phyloP scores from a whole-genome alignment of 495 filamentous ascomycete species.

The Penicillium cinerascens region DNA sequence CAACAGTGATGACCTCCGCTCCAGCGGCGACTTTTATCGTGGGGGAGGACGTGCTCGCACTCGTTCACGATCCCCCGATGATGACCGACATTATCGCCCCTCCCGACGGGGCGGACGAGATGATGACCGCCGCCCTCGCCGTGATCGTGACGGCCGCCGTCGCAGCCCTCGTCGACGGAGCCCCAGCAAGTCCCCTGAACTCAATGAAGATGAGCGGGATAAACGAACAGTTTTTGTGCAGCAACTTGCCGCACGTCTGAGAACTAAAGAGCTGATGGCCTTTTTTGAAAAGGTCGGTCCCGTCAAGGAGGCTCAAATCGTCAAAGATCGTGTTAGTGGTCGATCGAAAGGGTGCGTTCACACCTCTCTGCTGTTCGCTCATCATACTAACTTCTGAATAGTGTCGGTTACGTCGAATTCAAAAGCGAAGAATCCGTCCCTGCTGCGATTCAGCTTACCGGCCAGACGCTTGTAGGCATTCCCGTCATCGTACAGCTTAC shows the following conservation, averaged over 20 bases:
- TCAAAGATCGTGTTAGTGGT: constrained; percentile 96
- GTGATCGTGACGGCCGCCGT: constrained; percentile 56
- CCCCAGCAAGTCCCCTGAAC: constrained; percentile 55
- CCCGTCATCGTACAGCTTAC: constrained; percentile 98
- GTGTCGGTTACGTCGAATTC: constrained; percentile 99
- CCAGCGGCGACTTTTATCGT: constrained; percentile 70
- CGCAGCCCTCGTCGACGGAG: constrained; percentile 47
- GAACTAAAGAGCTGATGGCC: constrained; percentile 85
- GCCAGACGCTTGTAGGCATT: constrained; percentile 96
- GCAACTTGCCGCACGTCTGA: constrained; percentile 88
- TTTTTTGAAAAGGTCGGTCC: constrained; percentile 97
- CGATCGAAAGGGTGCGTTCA: constrained; percentile 89
- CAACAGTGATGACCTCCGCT: constrained; percentile 61
- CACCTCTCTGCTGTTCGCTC: neutral
- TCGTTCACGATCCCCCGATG: constrained; percentile 71
- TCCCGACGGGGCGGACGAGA: constrained; percentile 30
- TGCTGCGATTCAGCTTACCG: constrained; percentile 94
- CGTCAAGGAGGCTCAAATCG: constrained; percentile 97
- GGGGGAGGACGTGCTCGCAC: constrained; percentile 66
- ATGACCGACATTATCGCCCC: constrained; percentile 74
- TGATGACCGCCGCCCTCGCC: constrained; percentile 33
- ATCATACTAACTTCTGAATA: constrained; percentile 31
- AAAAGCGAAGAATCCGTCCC: constrained; percentile 91
- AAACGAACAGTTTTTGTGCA: constrained; percentile 97
- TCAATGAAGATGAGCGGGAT: constrained; percentile 94